These are phyloP conservation scores for Diospyros kaki DNA, from an alignment of 148 eudicot species.

Conservation along the genomic window DNA sequence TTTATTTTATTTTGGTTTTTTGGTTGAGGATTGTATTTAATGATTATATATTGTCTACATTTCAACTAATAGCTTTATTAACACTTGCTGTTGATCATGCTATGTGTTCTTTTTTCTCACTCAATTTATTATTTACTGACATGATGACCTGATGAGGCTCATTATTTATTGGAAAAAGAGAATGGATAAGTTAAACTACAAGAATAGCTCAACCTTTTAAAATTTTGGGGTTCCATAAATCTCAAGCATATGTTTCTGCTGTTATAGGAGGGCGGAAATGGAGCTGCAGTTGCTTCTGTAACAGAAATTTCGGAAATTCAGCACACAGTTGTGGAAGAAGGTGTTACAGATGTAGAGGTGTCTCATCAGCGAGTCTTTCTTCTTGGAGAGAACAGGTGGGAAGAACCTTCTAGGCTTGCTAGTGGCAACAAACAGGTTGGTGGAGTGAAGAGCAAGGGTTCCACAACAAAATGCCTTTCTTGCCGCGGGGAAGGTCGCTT, in stretches of 20 bases:
- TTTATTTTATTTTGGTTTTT: no score
- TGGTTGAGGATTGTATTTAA: neutral
- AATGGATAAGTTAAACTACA: neutral
- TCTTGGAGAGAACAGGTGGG: slow-evolving; percentile 97
- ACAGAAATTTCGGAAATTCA: slow-evolving; percentile 41
- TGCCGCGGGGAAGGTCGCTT: slow-evolving; percentile 89
- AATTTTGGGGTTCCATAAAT: neutral
- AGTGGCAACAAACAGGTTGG: slow-evolving; percentile 27
- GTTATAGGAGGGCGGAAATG: slow-evolving; percentile 54
- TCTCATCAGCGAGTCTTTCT: slow-evolving; percentile 62
- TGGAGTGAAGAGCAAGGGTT: slow-evolving; percentile 22
- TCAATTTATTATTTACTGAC: neutral
- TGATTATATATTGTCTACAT: neutral
- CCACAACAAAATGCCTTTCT: slow-evolving; percentile 46
- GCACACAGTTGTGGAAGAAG: slow-evolving; percentile 35
- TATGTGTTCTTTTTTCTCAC: neutral
- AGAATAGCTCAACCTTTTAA: neutral
- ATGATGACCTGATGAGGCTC: neutral
- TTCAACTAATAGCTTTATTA: neutral
- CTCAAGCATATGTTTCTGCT: neutral
- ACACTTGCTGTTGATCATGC: neutral
- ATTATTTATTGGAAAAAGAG: neutral
- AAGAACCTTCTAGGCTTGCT: slow-evolving; percentile 80
- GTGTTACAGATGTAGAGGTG: slow-evolving; percentile 22
- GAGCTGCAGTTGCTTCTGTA: slow-evolving; percentile 39